Evolutionary conservation across 768 basidiomycete genomes (phyloP).

Genomic region (Epithele typhae): DNA sequence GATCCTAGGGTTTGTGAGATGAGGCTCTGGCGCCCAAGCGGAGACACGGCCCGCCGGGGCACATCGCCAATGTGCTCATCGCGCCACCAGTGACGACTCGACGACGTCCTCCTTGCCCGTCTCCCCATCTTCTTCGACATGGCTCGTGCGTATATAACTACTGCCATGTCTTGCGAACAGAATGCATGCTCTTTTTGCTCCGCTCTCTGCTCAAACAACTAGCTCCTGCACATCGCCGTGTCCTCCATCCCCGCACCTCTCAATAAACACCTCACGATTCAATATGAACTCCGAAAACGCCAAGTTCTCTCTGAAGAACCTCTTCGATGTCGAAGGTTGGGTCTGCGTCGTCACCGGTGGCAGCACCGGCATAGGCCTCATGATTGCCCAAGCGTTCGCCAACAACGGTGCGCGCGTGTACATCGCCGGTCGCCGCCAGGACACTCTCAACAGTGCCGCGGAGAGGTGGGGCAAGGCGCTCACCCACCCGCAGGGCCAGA

Average conservation of each 20-base stretch:
- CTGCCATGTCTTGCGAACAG: no score
- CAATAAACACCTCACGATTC: not conserved
- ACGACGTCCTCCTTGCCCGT: no score
- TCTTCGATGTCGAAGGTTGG: conserved; percentile 29
- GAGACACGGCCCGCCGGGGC: no score
- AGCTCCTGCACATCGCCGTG: not conserved
- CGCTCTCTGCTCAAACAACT: conserved; percentile 2
- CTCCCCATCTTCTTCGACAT: no score
- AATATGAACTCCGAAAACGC: conserved; percentile 16
- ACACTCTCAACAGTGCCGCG: conserved; percentile 27
- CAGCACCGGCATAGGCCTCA: conserved; percentile 37
- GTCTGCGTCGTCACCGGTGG: conserved; percentile 26
- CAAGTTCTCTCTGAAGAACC: conserved; percentile 15
- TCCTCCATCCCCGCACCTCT: not conserved
- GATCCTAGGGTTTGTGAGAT: conserved; percentile 12
- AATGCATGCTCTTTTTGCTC: conserved; percentile 10
- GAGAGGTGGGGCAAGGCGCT: conserved; percentile 24
- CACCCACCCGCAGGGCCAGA: conserved; percentile 24
- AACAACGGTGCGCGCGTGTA: conserved; percentile 40
- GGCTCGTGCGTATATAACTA: no score
- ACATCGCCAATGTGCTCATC: no score
- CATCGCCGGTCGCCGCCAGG: conserved; percentile 32
- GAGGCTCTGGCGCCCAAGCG: no score
- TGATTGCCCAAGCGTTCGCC: conserved; percentile 39
- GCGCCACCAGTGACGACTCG: no score